Percentiles rank a stretch among this genome's conserved stretches.
Evolutionary conservation across 2,329 filamentous ascomycete species (phyloP).

Genomic region (Penicillium hesseltinei): DNA sequence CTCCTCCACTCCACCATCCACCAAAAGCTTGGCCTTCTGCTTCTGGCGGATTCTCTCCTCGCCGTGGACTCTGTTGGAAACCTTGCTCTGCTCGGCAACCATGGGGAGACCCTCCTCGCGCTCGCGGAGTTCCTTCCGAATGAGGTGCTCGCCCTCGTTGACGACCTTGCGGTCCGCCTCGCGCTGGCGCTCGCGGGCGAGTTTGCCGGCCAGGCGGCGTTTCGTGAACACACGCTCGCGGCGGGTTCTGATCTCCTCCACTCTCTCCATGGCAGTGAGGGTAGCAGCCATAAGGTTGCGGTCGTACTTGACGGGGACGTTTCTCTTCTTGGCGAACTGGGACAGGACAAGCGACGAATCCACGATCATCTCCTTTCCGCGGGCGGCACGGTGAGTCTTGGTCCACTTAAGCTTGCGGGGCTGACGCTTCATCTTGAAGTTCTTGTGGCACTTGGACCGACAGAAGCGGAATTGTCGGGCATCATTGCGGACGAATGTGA

Average conservation of each 20-base stretch:
- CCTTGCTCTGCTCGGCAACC: slow-evolving; percentile 37
- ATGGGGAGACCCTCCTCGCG: slow-evolving; percentile 50
- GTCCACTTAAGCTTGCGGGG: slow-evolving; percentile 97
- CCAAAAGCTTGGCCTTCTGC: slow-evolving; percentile 45
- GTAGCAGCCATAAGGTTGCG: slow-evolving; percentile 85
- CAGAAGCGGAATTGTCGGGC: slow-evolving; percentile 67
- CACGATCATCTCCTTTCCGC: slow-evolving; percentile 86
- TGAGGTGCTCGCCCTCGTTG: slow-evolving; percentile 85
- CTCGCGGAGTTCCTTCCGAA: slow-evolving; percentile 66
- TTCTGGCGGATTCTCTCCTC: slow-evolving; percentile 44
- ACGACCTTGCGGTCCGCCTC: slow-evolving; percentile 83
- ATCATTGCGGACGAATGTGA: slow-evolving; percentile 67
- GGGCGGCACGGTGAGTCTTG: slow-evolving; percentile 81
- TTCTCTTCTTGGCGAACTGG: slow-evolving; percentile 86
- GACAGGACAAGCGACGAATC: slow-evolving; percentile 73
- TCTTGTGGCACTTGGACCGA: slow-evolving; percentile 67
- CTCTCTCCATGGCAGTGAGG: slow-evolving; percentile 85
- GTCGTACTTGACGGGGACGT: slow-evolving; percentile 94
- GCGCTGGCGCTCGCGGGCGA: slow-evolving; percentile 68
- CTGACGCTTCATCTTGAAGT: slow-evolving; percentile 98
- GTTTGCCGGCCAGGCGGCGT: slow-evolving; percentile 85
- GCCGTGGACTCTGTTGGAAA: slow-evolving; percentile 38
- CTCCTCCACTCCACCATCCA: slow-evolving; percentile 46
- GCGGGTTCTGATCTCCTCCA: slow-evolving; percentile 77
- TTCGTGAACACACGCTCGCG: slow-evolving; percentile 93